Evolutionary conservation across 176 grass and related monocot species (phyloP).

Genomic region (Oryza australiensis): DNA sequence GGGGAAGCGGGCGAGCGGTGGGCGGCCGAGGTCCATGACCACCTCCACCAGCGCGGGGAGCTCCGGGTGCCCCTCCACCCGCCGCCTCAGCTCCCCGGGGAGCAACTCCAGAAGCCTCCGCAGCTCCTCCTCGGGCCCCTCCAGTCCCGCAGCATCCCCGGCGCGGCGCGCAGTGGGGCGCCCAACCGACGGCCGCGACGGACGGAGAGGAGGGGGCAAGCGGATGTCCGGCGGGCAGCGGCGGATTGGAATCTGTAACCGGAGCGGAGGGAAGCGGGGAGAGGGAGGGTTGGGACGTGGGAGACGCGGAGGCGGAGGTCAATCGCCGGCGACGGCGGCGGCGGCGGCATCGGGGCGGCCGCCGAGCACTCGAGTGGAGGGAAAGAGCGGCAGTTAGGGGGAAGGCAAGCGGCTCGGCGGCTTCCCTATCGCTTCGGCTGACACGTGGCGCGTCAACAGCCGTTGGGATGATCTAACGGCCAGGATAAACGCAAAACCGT

Average conservation of each 20-base stretch:
- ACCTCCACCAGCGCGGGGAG: conserved; percentile 77
- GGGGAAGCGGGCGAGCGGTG: conserved; percentile 73
- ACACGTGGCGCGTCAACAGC: neutral
- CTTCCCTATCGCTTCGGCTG: neutral
- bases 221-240: neutral
- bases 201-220: neutral
- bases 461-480: neutral
- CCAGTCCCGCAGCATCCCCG: neutral
- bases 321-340: conserved; percentile 15
- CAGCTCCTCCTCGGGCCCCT: conserved; percentile 62
- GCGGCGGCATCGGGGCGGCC: neutral
- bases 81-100: conserved; percentile 48
- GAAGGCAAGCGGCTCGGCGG: neutral
- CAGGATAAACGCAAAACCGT: neutral
- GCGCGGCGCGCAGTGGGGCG: neutral
- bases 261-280: neutral
- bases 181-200: neutral
- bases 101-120: conserved; percentile 60
- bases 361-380: conserved; percentile 17
- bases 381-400: conserved; percentile 1
- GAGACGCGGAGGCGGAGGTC: conserved; percentile 39
- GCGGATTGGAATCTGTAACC: neutral
- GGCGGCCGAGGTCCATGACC: conserved; percentile 81
- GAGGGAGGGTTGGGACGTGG: neutral
- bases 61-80: conserved; percentile 64